Evolutionary conservation across 305 asterid species (phyloP).

Genomic region (Striga hermonthica): DNA sequence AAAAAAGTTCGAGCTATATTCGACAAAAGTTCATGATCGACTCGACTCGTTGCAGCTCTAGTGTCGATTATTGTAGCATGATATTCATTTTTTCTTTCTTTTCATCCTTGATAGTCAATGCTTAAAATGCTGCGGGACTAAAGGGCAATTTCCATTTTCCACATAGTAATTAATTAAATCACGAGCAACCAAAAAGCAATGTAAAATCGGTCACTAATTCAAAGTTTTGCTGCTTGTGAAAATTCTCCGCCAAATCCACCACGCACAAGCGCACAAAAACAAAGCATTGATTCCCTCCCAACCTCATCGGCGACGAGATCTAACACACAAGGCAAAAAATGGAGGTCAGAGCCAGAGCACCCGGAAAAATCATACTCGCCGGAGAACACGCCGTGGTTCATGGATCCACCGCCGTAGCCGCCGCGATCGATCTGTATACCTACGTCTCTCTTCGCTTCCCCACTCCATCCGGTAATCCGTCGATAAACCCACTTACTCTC

Average conservation of each 20-base stretch:
- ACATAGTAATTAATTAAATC: too few species aligned
- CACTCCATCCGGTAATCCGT: slow-evolving; percentile 58
- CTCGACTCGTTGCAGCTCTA: too few species aligned
- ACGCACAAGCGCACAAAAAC: neutral
- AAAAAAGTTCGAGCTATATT: too few species aligned
- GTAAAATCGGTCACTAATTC: too few species aligned
- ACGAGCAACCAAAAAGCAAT: too few species aligned
- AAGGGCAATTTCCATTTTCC: too few species aligned
- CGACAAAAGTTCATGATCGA: too few species aligned
- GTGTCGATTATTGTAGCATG: too few species aligned
- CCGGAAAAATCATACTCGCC: slow-evolving; percentile 88
- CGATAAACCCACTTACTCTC: neutral
- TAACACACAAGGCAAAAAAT: slow-evolving; percentile 27
- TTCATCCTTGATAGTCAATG: too few species aligned
- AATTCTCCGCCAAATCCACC: neutral
- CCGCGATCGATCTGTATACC: slow-evolving; percentile 89
- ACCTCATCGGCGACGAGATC: neutral
- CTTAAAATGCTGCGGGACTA: too few species aligned
- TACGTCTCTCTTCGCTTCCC: slow-evolving; percentile 80
- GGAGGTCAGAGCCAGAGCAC: slow-evolving; percentile 98
- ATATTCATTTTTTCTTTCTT: too few species aligned
- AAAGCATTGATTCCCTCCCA: neutral
- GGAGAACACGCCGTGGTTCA: slow-evolving; percentile 99
- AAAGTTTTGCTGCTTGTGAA: neutral
- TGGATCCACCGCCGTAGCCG: slow-evolving; percentile 95